These are phyloP conservation scores for Chenopodium quinoa DNA, from an alignment of 148 eudicot species.

Conservation along the genomic window DNA sequence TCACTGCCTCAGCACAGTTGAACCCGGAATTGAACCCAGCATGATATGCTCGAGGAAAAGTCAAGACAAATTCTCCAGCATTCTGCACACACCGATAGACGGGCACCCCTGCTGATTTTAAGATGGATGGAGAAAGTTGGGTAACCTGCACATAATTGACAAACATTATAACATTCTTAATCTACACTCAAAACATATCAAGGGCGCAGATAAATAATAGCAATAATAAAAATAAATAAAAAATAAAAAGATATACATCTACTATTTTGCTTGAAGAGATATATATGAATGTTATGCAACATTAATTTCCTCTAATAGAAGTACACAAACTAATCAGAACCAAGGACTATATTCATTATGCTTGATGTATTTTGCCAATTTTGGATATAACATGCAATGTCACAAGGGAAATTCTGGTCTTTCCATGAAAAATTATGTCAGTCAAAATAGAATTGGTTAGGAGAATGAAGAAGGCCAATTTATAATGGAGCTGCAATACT, in stretches of 20 bases:
- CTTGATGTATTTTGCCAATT: not conserved
- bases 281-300: not conserved
- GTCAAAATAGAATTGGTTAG: not conserved
- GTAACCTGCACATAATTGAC: conserved; percentile 59
- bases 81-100: conserved; percentile 87
- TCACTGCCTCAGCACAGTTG: conserved; percentile 99
- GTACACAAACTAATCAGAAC: not conserved
- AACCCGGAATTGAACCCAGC: conserved; percentile 94
- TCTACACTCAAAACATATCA: not conserved
- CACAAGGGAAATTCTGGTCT: not conserved
- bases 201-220: not conserved
- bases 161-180: conserved; percentile 4
- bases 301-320: not conserved
- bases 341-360: not conserved
- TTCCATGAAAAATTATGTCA: too few species aligned
- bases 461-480: not conserved
- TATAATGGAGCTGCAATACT: not conserved
- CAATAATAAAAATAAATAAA: too few species aligned
- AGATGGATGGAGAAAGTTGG: conserved; percentile 86
- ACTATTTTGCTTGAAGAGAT: not conserved
- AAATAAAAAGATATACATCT: not conserved
- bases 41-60: conserved; percentile 97
- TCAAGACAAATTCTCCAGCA: conserved; percentile 90
- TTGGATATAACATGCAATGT: not conserved
- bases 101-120: conserved; percentile 84